Conservation (phyloP, 2,329 filamentous ascomycete species). For the Neopestalotiopsis sp. region DNA sequence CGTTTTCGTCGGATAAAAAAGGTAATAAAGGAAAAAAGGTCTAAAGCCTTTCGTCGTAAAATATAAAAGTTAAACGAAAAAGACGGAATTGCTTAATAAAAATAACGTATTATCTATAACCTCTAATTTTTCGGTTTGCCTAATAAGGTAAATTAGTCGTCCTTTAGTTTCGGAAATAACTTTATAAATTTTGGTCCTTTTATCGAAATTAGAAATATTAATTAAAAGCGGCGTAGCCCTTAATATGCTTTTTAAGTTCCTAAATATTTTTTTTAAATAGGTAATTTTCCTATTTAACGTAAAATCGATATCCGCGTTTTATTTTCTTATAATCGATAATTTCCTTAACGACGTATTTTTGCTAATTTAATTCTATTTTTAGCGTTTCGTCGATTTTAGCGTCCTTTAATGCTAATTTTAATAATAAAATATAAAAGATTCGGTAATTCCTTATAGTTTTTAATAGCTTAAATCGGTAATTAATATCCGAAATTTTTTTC, state of each 20-base stretch:
- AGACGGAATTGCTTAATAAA: too few relatives aligned
- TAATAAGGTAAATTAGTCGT: conserved; percentile 12
- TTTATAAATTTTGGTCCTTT: not conserved
- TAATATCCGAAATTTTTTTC: not conserved
- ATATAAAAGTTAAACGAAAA: too few relatives aligned
- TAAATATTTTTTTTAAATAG: not conserved
- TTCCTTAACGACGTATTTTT: conserved; percentile 20
- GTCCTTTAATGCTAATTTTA: not conserved
- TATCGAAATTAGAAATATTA: not conserved
- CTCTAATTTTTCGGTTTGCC: too few relatives aligned
- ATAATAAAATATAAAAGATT: not conserved
- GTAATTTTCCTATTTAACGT: conserved; percentile 19
- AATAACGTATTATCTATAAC: not conserved
- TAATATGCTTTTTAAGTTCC: not conserved
- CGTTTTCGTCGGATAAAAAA: too few relatives aligned
- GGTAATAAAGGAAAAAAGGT: too few relatives aligned
- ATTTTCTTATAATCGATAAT: conserved; percentile 15
- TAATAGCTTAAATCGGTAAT: not conserved
- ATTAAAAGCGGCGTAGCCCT: not conserved
- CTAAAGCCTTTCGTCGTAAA: too few relatives aligned
- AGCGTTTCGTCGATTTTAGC: not conserved
- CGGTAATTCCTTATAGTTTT: not conserved
- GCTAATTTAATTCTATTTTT: conserved; percentile 18
- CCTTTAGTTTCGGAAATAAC: not conserved
- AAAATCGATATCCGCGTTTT: conserved; percentile 19